Percentiles rank a stretch among this genome's conserved stretches.
Evolutionary conservation across 179 eudicot species (phyloP).

Genomic region (Nepenthes alata): DNA sequence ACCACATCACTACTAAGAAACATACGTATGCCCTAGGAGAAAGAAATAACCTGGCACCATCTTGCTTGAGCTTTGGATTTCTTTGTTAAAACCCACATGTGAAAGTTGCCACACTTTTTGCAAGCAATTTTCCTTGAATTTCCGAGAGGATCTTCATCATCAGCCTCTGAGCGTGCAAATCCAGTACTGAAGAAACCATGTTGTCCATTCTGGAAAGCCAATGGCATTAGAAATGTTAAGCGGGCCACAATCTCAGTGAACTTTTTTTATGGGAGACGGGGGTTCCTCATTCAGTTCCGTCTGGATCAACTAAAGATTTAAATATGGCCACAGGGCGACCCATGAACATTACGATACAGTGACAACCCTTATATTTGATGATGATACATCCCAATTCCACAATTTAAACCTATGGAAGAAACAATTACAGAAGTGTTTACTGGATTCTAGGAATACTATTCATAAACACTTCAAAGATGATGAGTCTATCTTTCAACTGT

Average conservation of each 20-base stretch:
- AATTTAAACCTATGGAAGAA: too few relatives aligned
- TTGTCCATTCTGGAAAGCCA: conserved; percentile 48
- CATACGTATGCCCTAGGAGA: not conserved
- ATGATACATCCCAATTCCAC: too few relatives aligned
- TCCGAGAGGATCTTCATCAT: conserved; percentile 45
- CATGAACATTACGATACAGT: too few relatives aligned
- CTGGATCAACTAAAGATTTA: too few relatives aligned
- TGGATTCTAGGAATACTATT: too few relatives aligned
- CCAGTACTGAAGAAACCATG: conserved; percentile 47
- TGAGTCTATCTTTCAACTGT: too few relatives aligned
- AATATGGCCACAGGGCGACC: too few relatives aligned
- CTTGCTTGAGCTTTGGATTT: conserved; percentile 73
- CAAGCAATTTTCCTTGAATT: conserved; percentile 78
- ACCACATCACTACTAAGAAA: not conserved
- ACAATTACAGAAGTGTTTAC: too few relatives aligned
- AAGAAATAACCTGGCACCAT: conserved; percentile 82
- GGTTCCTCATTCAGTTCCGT: too few relatives aligned
- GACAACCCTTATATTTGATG: too few relatives aligned
- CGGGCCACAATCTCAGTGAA: not conserved
- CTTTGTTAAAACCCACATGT: conserved; percentile 67
- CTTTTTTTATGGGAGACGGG: too few relatives aligned
- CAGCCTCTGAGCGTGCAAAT: conserved; percentile 49
- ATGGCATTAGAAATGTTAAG: not conserved
- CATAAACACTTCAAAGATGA: too few relatives aligned
- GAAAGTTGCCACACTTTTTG: conserved; percentile 80